phyloP scores from a whole-genome alignment of 2,329 filamentous ascomycete genomes.

The Fusarium denticulatum region DNA sequence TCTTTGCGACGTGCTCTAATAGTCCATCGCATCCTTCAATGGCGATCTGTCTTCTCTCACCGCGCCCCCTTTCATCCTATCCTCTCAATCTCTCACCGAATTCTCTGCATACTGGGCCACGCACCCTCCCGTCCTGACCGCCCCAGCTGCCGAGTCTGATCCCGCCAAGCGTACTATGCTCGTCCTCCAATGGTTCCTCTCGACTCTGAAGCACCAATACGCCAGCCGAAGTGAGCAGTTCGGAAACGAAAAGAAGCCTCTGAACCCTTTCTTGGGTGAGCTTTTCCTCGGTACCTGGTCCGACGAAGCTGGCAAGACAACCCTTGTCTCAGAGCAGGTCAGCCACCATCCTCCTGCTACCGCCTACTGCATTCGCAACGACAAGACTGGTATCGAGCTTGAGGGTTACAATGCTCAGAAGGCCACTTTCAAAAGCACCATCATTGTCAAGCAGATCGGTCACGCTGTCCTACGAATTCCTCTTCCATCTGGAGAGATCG shows the following conservation, averaged over 20 bases:
- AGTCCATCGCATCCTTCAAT: constrained; percentile 84
- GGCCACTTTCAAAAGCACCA: constrained; percentile 91
- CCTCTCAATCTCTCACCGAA: constrained; percentile 79
- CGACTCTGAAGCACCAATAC: constrained; percentile 88
- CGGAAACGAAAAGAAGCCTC: constrained; percentile 95
- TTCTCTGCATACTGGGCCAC: constrained; percentile 87
- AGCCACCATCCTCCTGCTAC: constrained; percentile 94
- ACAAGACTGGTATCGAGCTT: constrained; percentile 80
- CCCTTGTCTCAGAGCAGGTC: constrained; percentile 93
- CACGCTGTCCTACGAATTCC: constrained; percentile 86
- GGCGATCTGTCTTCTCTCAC: constrained; percentile 84
- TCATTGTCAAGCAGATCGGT: constrained; percentile 93
- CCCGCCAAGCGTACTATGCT: constrained; percentile 83
- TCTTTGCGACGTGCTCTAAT: constrained; percentile 30
- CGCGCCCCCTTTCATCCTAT: constrained; percentile 84
- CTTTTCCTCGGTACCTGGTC: constrained; percentile 93
- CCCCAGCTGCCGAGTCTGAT: constrained; percentile 81
- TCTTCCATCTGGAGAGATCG: constrained; percentile 54
- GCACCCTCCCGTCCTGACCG: constrained; percentile 80
- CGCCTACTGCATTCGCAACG: constrained; percentile 91
- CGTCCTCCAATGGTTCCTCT: constrained; percentile 97
- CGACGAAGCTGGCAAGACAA: constrained; percentile 81
- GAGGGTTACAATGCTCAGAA: constrained; percentile 96
- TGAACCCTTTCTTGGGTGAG: constrained; percentile 96
- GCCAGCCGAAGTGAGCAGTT: constrained; percentile 78